Percentiles rank a stretch among this genome's conserved stretches.
phyloP scores from a whole-genome alignment of 805 yeast species.

The Wickerhamiella qilinensis region DNA sequence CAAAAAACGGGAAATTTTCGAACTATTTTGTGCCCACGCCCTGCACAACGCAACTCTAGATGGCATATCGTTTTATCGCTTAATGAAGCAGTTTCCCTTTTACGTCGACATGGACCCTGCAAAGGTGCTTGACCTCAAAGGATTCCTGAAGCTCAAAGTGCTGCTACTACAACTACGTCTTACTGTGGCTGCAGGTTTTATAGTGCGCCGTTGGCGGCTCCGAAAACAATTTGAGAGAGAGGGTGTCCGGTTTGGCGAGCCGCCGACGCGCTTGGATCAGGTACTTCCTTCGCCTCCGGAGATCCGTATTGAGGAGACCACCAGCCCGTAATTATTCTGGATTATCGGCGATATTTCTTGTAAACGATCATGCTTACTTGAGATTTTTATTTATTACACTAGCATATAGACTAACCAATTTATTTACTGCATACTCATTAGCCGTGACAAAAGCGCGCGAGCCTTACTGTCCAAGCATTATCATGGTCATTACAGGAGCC shows the following conservation, averaged over 20 bases:
- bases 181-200: constrained; percentile 13
- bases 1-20: constrained; percentile 38
- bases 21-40: constrained; percentile 57
- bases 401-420: too few species aligned
- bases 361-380: too few species aligned
- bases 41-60: constrained; percentile 21
- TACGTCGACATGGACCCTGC: constrained; percentile 64
- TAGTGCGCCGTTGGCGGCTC: constrained; percentile 11
- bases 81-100: constrained; percentile 54
- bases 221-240: not conserved
- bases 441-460: too few species aligned
- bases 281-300: not conserved
- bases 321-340: not conserved
- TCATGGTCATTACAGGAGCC: too few species aligned
- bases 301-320: not conserved
- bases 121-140: constrained; percentile 24
- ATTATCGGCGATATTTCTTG: not conserved
- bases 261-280: not conserved
- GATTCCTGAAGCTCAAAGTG: constrained; percentile 18
- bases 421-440: too few species aligned
- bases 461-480: too few species aligned
- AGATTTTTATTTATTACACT: too few species aligned
- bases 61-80: constrained; percentile 36
- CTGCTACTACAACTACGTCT: constrained; percentile 16
- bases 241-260: not conserved